Evolutionary conservation across 495 filamentous ascomycete species (phyloP), one percentile per base, ranked within the genome.

Genomic region (Aspergillus biplanus): DNA sequence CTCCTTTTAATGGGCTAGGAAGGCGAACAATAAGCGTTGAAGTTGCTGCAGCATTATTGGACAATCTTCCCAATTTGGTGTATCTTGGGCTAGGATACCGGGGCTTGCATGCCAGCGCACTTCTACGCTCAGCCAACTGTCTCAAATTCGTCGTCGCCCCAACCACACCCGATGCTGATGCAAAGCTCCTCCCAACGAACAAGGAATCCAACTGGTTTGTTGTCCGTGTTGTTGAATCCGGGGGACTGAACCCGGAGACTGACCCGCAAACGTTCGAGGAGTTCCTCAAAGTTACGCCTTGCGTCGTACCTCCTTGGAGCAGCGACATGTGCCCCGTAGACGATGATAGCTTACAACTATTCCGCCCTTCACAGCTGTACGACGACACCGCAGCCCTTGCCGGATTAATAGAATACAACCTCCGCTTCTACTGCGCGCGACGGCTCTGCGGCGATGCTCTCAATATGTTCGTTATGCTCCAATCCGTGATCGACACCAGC

Each of bases 11-110:
- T 47, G 80, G 82, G 9, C 75, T 84, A 48, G 80, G 77, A 1
- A 65, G 71, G 46, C 75, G 78, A 35, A 87, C 81, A 0, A 79
- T 89, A 58, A 88, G 86, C 67, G 71, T 75, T 34, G 86, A 90
- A 72, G 82, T 88, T 16, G 76, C 87, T 16, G 64, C 73, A 21
- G 80, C 81, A 18, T 71, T 87, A 34, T 69, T 86, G 35, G 82
- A 83, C 65, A 82, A 79, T 48, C 65, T 88, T 34, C 64, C 81
- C 27, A 84, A 80, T 61, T 65, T 66, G 12, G 65, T 78, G 21
- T 67, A 74, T 67, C 64, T 64, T 63, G 74, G 72, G 52, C 32
- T 77, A 33, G 71, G 76, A 12, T 71, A 61, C 15, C 61, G 61
- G 21, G 74, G 74, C 16, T 42, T 65, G n/a, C 58, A 69, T 33